phyloP scores from a whole-genome alignment of 768 basidiomycete genomes.

The Amanita molliuscula region DNA sequence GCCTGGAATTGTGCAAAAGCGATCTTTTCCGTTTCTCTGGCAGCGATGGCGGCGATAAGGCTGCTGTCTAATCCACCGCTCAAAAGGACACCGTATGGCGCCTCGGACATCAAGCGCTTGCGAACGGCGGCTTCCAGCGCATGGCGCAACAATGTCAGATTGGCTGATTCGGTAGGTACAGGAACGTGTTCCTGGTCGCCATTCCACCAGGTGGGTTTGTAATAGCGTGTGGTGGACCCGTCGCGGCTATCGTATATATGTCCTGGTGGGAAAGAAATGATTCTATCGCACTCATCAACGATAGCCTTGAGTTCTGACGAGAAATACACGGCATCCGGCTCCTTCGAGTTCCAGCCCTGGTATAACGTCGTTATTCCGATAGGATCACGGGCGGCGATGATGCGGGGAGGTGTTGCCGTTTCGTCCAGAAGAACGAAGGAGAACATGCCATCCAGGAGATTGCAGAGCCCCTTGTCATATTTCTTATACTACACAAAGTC shows the following conservation, averaged over 20 bases:
- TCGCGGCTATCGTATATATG: constrained; percentile 90
- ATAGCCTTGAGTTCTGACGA: constrained; percentile 94
- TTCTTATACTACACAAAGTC: constrained; percentile 59
- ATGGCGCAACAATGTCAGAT: constrained; percentile 66
- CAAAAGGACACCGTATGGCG: constrained; percentile 94
- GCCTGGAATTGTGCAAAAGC: constrained; percentile 67
- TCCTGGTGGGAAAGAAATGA: constrained; percentile 94
- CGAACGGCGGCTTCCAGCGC: constrained; percentile 85
- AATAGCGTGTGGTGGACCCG: constrained; percentile 73
- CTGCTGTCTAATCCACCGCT: constrained; percentile 95
- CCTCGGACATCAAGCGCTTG: constrained; percentile 96
- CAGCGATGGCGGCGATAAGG: constrained; percentile 90
- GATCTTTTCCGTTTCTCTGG: constrained; percentile 90
- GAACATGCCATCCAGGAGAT: constrained; percentile 94
- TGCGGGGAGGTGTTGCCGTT: constrained; percentile 75
- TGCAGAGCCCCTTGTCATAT: constrained; percentile 66
- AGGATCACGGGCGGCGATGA: constrained; percentile 95
- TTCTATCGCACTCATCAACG: constrained; percentile 84
- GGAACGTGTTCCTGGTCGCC: constrained; percentile 58
- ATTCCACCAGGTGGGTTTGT: constrained; percentile 81
- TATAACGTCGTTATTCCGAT: constrained; percentile 99
- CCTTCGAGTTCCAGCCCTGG: constrained; percentile 84
- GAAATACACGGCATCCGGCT: constrained; percentile 81
- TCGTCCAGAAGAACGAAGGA: constrained; percentile 96
- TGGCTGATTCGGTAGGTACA: constrained; percentile 49